phyloP scores from a whole-genome alignment of 352 stramenopile species.

The Globisporangium irregulare region DNA sequence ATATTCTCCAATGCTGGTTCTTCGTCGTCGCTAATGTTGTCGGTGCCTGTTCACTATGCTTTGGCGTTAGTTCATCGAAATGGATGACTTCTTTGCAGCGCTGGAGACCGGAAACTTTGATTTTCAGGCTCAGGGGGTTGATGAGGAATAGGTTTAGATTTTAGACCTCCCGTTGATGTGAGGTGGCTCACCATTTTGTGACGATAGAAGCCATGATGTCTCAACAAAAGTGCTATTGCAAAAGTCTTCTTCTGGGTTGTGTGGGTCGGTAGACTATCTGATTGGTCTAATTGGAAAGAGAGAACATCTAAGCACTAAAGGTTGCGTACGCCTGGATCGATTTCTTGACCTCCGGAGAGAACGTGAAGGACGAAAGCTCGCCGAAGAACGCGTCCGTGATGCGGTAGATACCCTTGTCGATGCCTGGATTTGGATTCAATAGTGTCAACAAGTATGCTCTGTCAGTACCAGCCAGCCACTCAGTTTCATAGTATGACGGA shows the following conservation, averaged over 20 bases:
- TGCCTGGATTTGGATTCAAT: conserved; percentile 28
- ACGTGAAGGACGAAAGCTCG: conserved; percentile 55
- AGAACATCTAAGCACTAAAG: conserved; percentile 37
- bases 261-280: neutral
- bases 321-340: conserved; percentile 42
- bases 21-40: neutral
- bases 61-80: conserved; percentile 28
- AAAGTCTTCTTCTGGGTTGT: neutral
- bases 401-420: conserved; percentile 79
- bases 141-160: conserved; percentile 3
- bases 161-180: neutral
- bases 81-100: conserved; percentile 42
- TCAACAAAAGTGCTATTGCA: neutral
- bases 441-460: neutral
- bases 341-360: conserved; percentile 45
- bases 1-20: no score
- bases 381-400: conserved; percentile 68
- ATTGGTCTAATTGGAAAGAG: neutral
- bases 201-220: neutral
- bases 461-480: neutral
- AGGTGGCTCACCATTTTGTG: neutral
- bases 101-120: conserved; percentile 40
- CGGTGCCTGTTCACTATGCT: neutral
- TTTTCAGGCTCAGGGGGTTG: conserved; percentile 23
- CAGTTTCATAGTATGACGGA: no score